Percentiles rank a stretch among this genome's conserved stretches.
phyloP scores from a whole-genome alignment of 2,329 filamentous ascomycete species.

The Akanthomyces dipterigenus region DNA sequence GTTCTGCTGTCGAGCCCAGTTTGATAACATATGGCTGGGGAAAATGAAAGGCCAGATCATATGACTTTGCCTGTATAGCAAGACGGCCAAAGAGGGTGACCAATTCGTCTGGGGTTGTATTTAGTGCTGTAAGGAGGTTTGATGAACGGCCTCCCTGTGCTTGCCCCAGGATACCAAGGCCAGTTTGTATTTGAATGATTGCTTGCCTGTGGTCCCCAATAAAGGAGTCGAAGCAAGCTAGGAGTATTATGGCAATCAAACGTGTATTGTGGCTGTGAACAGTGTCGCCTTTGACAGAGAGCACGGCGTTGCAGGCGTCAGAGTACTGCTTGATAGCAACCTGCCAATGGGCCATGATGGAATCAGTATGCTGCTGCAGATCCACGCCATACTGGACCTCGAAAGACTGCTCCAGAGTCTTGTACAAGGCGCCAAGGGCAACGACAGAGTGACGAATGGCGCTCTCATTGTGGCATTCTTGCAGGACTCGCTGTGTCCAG shows the following conservation, averaged over 20 bases:
- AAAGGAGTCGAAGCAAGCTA: slow-evolving; percentile 64
- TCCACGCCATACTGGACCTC: slow-evolving; percentile 23
- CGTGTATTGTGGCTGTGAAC: slow-evolving; percentile 43
- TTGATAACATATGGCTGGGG: slow-evolving; percentile 55
- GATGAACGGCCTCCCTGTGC: slow-evolving; percentile 32
- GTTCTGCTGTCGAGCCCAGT: slow-evolving; percentile 23
- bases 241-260: slow-evolving; percentile 58
- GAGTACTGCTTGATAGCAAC: slow-evolving; percentile 55
- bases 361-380: slow-evolving; percentile 22
- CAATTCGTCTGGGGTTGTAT: slow-evolving; percentile 43
- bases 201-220: slow-evolving; percentile 57
- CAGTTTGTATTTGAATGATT: slow-evolving; percentile 54
- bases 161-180: slow-evolving; percentile 47
- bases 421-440: slow-evolving; percentile 60
- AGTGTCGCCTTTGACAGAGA: slow-evolving; percentile 36
- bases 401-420: slow-evolving; percentile 53
- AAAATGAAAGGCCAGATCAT: slow-evolving; percentile 63
- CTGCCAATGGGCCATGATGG: slow-evolving; percentile 46
- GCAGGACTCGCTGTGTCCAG: slow-evolving; percentile 56
- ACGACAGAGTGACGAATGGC: slow-evolving; percentile 60
- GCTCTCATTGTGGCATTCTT: slow-evolving; percentile 55
- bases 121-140: slow-evolving; percentile 17
- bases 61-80: slow-evolving; percentile 59
- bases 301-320: slow-evolving; percentile 45
- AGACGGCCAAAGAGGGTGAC: slow-evolving; percentile 57